Percentiles rank a stretch among this genome's conserved stretches.
Conservation (phyloP, 495 filamentous ascomycete genomes). For the Aspergillus bertholletiae region DNA sequence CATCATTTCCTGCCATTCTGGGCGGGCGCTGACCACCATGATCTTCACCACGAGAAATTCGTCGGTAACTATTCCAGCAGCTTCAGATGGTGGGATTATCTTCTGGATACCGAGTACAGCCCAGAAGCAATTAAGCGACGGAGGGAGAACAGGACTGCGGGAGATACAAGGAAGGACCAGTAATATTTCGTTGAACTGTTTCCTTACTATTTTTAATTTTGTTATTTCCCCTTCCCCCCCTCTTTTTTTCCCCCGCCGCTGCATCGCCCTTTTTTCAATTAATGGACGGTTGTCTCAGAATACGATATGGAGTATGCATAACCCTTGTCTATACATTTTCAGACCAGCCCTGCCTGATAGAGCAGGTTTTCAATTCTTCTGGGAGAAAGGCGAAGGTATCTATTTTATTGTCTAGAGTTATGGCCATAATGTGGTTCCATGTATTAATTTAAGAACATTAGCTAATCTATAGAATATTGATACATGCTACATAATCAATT, state of each 20-base stretch:
- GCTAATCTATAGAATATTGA: background rate
- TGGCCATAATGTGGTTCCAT: background rate
- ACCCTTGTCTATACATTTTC: background rate
- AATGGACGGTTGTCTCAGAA: background rate
- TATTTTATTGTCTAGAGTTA: background rate
- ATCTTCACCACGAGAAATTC: slow-evolving; percentile 94
- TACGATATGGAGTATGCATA: background rate
- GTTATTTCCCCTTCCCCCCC: background rate
- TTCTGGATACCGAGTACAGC: slow-evolving; percentile 89
- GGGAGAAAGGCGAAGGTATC: background rate
- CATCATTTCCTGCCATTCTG: slow-evolving; percentile 97
- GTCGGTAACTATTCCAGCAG: slow-evolving; percentile 96
- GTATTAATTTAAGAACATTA: background rate
- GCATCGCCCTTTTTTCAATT: too few relatives aligned
- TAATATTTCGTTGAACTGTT: slow-evolving; percentile 16
- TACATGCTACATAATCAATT: too few relatives aligned
- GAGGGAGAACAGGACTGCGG: slow-evolving; percentile 70
- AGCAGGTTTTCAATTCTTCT: background rate
- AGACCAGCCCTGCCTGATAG: background rate
- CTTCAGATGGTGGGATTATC: slow-evolving; percentile 98
- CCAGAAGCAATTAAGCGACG: slow-evolving; percentile 81
- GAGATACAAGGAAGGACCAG: slow-evolving; percentile 55
- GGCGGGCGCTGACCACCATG: slow-evolving; percentile 96
- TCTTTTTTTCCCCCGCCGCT: background rate
- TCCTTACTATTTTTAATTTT: background rate